Evolutionary conservation across 2,329 filamentous ascomycete genomes (phyloP).

Genomic region (Cephalotrichum gorgonifer): DNA sequence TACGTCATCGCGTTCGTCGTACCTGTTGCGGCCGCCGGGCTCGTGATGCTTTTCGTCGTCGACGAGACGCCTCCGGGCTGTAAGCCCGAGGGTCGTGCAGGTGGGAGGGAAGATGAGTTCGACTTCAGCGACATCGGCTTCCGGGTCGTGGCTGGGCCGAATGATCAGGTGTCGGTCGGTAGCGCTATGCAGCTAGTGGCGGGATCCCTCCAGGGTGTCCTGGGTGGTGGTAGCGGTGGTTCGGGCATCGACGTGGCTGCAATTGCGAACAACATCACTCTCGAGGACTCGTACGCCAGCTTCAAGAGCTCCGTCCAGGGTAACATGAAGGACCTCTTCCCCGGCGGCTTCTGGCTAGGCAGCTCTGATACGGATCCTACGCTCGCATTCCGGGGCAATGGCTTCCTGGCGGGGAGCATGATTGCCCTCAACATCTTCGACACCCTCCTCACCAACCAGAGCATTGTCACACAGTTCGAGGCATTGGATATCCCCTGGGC

Average conservation of each 20-base stretch:
- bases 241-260: neutral
- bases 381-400: slow-evolving; percentile 61
- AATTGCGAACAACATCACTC: slow-evolving; percentile 1
- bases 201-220: neutral
- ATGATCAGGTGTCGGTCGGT: slow-evolving; percentile 8
- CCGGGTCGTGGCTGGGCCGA: slow-evolving; percentile 31
- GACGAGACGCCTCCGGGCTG: slow-evolving; percentile 42
- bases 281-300: slow-evolving; percentile 15
- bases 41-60: slow-evolving; percentile 68
- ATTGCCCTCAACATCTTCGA: slow-evolving; percentile 57
- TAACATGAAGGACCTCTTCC: slow-evolving; percentile 58
- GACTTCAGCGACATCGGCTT: slow-evolving; percentile 22
- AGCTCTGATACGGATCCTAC: slow-evolving; percentile 49
- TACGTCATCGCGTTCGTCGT: slow-evolving; percentile 66
- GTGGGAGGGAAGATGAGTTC: slow-evolving; percentile 21
- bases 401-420: slow-evolving; percentile 45
- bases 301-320: slow-evolving; percentile 57
- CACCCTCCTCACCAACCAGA: slow-evolving; percentile 54
- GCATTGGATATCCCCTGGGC: slow-evolving; percentile 66
- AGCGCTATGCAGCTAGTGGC: slow-evolving; percentile 8
- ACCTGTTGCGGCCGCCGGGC: slow-evolving; percentile 67
- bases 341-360: slow-evolving; percentile 72
- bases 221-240: neutral
- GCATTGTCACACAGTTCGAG: slow-evolving; percentile 62
- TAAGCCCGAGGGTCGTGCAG: slow-evolving; percentile 24